Conservation (phyloP, 257 asterid genomes). For the Fraxinus anomala region DNA sequence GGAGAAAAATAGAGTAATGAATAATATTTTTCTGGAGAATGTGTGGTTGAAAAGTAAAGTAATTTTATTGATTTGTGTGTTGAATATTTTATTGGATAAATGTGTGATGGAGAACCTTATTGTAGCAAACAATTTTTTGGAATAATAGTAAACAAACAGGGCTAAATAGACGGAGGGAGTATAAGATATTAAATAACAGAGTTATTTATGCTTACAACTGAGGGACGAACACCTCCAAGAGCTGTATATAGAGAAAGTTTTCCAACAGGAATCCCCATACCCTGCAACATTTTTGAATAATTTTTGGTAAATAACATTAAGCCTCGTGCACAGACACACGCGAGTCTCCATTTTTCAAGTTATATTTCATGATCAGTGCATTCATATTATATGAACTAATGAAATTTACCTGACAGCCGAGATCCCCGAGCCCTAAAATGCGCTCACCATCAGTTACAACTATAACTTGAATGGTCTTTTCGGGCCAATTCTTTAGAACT, state of each 20-base stretch:
- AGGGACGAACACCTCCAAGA: conserved; percentile 96
- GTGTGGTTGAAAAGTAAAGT: too few relatives aligned
- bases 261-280: conserved; percentile 98
- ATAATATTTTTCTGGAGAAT: too few relatives aligned
- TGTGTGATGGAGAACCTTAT: too few relatives aligned
- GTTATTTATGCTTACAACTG: conserved; percentile 62
- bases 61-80: too few relatives aligned
- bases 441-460: conserved; percentile 98
- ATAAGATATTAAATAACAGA: neutral
- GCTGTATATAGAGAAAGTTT: conserved; percentile 92
- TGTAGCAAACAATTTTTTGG: too few relatives aligned
- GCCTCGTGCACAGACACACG: neutral
- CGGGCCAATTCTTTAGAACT: conserved; percentile 94
- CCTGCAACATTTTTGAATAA: conserved; percentile 48
- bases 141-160: too few relatives aligned
- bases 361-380: neutral
- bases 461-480: conserved; percentile 81
- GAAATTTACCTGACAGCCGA: conserved; percentile 81
- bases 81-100: too few relatives aligned
- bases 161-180: too few relatives aligned
- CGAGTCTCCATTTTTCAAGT: neutral
- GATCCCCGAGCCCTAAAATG: conserved; percentile 96
- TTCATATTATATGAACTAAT: conserved; percentile 2
- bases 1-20: too few relatives aligned
- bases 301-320: conserved; percentile 14